Conservation (phyloP, 2,329 filamentous ascomycete species). For the Ceratocystiopsis brevicomis region DNA sequence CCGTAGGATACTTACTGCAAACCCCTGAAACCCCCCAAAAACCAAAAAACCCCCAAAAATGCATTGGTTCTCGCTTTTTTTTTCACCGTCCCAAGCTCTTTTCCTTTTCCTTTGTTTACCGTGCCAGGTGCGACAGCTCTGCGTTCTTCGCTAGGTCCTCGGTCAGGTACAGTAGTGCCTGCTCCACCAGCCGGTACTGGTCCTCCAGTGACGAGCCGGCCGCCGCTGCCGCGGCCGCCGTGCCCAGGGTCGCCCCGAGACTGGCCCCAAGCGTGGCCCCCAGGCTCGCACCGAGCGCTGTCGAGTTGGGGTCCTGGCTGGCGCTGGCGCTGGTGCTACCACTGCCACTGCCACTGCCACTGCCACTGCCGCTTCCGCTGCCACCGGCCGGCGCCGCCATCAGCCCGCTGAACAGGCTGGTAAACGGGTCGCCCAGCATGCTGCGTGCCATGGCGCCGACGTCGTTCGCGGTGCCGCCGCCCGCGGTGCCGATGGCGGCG, state of each 20-base stretch:
- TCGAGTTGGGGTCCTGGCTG: background rate
- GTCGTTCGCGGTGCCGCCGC: slow-evolving; percentile 2
- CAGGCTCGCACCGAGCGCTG: too few species aligned
- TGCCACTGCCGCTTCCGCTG: too few species aligned
- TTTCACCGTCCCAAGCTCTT: too few species aligned
- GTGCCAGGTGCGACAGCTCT: slow-evolving; percentile 2
- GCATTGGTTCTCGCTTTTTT: too few species aligned
- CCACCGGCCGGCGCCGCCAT: background rate
- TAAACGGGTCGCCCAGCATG: slow-evolving; percentile 6
- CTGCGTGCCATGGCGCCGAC: background rate
- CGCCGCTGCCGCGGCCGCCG: background rate
- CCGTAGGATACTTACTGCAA: too few species aligned
- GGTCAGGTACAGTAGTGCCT: slow-evolving; percentile 9
- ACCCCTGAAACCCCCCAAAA: too few species aligned
- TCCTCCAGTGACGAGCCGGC: slow-evolving; percentile 7
- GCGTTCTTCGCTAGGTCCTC: slow-evolving; percentile 8
- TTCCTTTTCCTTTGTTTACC: too few species aligned
- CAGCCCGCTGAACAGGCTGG: slow-evolving; percentile 7
- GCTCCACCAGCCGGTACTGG: slow-evolving; percentile 10
- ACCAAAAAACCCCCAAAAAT: too few species aligned
- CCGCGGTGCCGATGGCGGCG: background rate
- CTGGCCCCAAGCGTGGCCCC: too few species aligned
- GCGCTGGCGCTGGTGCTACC: background rate
- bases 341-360: too few species aligned
- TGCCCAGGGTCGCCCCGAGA: too few species aligned